Evolutionary conservation across 495 filamentous ascomycete species (phyloP), one percentile per base, ranked within the genome.

Genomic region (Tuber borchii): DNA sequence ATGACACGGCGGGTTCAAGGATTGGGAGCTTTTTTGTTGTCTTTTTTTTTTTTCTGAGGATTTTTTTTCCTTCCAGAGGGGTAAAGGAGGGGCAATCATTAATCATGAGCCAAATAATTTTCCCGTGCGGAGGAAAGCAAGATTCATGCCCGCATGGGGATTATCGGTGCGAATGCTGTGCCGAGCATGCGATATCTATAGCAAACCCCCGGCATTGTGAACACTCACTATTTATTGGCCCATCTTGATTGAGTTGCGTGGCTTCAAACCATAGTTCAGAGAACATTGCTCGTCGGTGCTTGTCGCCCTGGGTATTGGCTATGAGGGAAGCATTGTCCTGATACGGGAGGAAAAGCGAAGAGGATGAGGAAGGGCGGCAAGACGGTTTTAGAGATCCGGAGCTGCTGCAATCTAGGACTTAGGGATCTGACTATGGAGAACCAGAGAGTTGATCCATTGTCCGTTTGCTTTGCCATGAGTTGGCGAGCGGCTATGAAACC

Each of bases 51-150:
- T 26, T 26, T 56, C n/a, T n/a, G 2, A 56, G 48, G 48, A 56
- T 65, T 65, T 65, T 65, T 61, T 65, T 65, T 65, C 56, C 26
- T 65, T 17, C 56, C 14, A n/a, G n/a, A 31, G n/a, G 56, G 56
- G n/a, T 56, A 65, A 31, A 65, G 56, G 56, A 31, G 56, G 56
- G 56, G 56, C n/a, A 65, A 65, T 31, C 26, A 16, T 65, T 31
- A 31, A 16, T 65, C 56, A 65, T 65, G 56, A 65, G 26, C 56
- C n/a, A 31, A 31, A 65, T 65, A 65, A 16, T 65, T 65, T 31
- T 65, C 31, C 56, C 48, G n/a, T 10, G 10, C 56, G 2, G 14
- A 12, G n/a, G 26, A 26, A 65, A 65, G 56, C n/a, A 26, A 65
- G 26, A 65, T 65, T 31, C 56, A 65, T 65, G 26, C 51, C n/a